phyloP scores from a whole-genome alignment of 2,329 filamentous ascomycete genomes.

The Cytospora leucostoma region DNA sequence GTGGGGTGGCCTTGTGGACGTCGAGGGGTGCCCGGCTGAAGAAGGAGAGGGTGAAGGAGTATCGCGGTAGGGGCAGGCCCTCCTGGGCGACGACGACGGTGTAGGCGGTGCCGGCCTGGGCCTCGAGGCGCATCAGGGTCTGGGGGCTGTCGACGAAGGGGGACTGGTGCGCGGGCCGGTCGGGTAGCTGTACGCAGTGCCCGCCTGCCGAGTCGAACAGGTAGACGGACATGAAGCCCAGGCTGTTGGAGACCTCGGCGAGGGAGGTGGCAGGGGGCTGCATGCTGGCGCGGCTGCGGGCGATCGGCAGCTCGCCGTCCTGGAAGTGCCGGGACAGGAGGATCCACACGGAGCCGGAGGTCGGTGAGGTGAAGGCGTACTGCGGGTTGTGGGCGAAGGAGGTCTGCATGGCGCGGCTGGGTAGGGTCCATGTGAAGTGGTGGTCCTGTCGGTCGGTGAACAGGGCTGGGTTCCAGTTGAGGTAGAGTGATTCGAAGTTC shows the following conservation, averaged over 20 bases:
- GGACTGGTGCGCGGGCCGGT: slow-evolving; percentile 70
- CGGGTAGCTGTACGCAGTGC: slow-evolving; percentile 70
- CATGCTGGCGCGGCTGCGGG: slow-evolving; percentile 42
- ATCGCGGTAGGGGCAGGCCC: slow-evolving; percentile 69
- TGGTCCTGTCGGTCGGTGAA: slow-evolving; percentile 83
- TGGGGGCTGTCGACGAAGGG: slow-evolving; percentile 95
- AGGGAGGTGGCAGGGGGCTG: slow-evolving; percentile 35
- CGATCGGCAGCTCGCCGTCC: slow-evolving; percentile 62
- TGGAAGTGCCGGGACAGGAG: slow-evolving; percentile 85
- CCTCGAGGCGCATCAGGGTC: slow-evolving; percentile 76
- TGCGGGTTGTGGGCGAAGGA: slow-evolving; percentile 68
- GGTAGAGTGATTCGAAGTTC: slow-evolving; percentile 92
- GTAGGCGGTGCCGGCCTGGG: slow-evolving; percentile 44
- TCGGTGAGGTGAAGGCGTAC: slow-evolving; percentile 65
- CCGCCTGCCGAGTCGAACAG: slow-evolving; percentile 68
- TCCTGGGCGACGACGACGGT: slow-evolving; percentile 71
- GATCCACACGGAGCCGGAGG: slow-evolving; percentile 73
- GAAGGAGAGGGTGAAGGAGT: slow-evolving; percentile 85
- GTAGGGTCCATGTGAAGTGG: slow-evolving; percentile 80
- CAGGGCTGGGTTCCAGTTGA: slow-evolving; percentile 93
- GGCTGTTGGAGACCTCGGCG: slow-evolving; percentile 51
- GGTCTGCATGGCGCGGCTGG: slow-evolving; percentile 48
- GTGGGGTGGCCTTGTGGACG: slow-evolving; percentile 62
- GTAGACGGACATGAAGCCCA: slow-evolving; percentile 86
- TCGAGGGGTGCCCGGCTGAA: slow-evolving; percentile 68